These are phyloP conservation scores for Globisporangium lucens DNA, from an alignment of 352 stramenopile genomes.

Conservation along the genomic window DNA sequence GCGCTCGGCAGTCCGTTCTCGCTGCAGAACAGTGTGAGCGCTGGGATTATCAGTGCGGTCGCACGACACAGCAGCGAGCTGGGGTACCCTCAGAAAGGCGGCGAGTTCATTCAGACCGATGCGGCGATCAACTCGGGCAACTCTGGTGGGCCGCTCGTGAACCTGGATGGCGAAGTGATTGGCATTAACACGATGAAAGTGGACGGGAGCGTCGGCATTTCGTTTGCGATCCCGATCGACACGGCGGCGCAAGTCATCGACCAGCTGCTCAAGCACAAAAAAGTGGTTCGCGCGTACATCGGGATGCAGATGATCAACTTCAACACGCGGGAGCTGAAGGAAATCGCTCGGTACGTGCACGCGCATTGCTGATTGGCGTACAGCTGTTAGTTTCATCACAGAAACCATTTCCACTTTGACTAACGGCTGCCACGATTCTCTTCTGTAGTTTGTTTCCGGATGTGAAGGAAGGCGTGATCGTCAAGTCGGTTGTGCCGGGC, in stretches of 20 bases:
- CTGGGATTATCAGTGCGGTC: constrained; percentile 90
- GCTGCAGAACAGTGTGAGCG: constrained; percentile 90
- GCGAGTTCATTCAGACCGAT: constrained; percentile 94
- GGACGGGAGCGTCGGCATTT: constrained; percentile 86
- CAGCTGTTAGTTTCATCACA: neutral
- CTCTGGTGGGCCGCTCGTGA: constrained; percentile 91
- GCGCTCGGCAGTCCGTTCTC: constrained; percentile 90
- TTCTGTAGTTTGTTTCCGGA: constrained; percentile 53
- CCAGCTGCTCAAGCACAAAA: constrained; percentile 85
- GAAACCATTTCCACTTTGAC: neutral
- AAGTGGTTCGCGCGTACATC: constrained; percentile 89
- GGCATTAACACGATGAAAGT: constrained; percentile 95
- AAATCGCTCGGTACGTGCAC: constrained; percentile 47
- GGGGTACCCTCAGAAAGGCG: constrained; percentile 71
- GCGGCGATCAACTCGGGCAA: constrained; percentile 93
- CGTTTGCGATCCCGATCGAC: constrained; percentile 93
- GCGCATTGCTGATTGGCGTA: neutral
- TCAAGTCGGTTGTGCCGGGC: constrained; percentile 73
- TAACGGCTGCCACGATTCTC: neutral
- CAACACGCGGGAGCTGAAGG: constrained; percentile 57
- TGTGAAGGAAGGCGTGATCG: constrained; percentile 77
- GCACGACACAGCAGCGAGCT: constrained; percentile 88
- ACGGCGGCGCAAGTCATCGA: constrained; percentile 87
- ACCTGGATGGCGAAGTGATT: constrained; percentile 91
- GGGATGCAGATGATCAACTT: constrained; percentile 92